A percentile compares a stretch with the other conserved stretches of the same genome.
These are phyloP conservation scores for Stenogyne calaminthoides DNA, from an alignment of 305 asterid genomes.

Conservation along the genomic window DNA sequence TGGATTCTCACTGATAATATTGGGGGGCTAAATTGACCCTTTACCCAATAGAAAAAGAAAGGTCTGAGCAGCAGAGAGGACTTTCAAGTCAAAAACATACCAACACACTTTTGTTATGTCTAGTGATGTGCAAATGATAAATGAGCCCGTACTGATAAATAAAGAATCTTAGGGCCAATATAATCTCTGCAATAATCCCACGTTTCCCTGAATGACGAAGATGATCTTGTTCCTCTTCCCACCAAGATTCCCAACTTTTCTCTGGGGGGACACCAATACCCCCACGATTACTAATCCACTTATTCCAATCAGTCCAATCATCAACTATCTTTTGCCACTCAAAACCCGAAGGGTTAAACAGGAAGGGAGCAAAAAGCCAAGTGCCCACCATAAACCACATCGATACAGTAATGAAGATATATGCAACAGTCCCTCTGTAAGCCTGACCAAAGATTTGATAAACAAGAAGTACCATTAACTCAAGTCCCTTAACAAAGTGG, in stretches of 20 bases:
- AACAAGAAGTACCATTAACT: conserved; percentile 68
- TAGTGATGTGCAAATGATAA: conserved; percentile 69
- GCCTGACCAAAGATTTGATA: conserved; percentile 71
- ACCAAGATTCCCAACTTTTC: conserved; percentile 96
- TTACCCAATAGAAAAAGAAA: neutral
- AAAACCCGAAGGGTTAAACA: conserved; percentile 84
- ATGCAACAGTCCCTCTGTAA: conserved; percentile 57
- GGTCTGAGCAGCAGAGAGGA: neutral
- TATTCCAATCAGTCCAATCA: conserved; percentile 88
- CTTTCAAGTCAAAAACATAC: conserved; percentile 37
- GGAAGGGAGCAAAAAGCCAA: conserved; percentile 88
- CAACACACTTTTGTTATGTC: conserved; percentile 57
- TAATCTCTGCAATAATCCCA: conserved; percentile 64
- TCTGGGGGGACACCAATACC: conserved; percentile 88
- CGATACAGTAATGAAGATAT: conserved; percentile 63
- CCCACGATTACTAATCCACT: conserved; percentile 83
- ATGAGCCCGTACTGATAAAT: conserved; percentile 86
- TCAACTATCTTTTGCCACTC: conserved; percentile 93
- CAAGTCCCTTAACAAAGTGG: conserved; percentile 83
- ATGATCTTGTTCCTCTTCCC: conserved; percentile 92
- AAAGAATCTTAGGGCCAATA: conserved; percentile 69
- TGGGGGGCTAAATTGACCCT: neutral
- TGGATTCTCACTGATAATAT: too few species aligned
- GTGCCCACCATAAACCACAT: conserved; percentile 92
- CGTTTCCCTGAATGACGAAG: conserved; percentile 74